Conservation (phyloP, 2,329 filamentous ascomycete species). For the Botrytis paeoniae region DNA sequence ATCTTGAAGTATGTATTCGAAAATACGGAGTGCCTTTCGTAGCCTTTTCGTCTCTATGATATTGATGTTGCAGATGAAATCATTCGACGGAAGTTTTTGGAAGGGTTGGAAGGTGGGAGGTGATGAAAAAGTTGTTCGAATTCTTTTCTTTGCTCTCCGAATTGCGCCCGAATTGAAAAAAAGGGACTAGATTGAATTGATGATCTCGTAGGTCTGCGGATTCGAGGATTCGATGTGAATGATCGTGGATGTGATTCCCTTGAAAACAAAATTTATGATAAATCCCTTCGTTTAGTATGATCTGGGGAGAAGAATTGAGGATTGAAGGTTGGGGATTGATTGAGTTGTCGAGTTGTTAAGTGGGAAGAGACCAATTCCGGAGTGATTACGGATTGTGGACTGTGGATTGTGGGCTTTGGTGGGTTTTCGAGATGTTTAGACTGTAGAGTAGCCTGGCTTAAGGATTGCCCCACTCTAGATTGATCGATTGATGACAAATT, state of each 20-base stretch:
- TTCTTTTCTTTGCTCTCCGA: slow-evolving; percentile 16
- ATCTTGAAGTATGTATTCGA: slow-evolving; percentile 54
- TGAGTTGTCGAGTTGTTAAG: neutral
- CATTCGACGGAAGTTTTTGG: neutral
- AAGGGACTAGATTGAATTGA: neutral
- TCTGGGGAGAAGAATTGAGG: neutral
- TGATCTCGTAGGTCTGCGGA: neutral
- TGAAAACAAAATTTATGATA: neutral
- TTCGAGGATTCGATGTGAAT: neutral
- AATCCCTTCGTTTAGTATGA: neutral
- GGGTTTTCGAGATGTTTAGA: neutral
- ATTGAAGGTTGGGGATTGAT: neutral
- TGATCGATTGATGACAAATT: slow-evolving; percentile 15
- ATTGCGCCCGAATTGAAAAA: slow-evolving; percentile 4
- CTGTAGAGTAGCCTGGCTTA: no score
- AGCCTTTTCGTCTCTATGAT: neutral
- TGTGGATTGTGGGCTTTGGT: neutral
- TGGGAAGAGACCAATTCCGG: slow-evolving; percentile 5
- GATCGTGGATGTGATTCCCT: neutral
- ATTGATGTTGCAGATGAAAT: neutral
- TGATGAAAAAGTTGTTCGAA: neutral
- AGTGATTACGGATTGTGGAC: slow-evolving; percentile 8
- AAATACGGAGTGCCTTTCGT: neutral
- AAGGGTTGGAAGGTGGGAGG: neutral
- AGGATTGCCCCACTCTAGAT: slow-evolving; percentile 6